These are phyloP conservation scores for Hypoxylon fuscum DNA, from an alignment of 495 filamentous ascomycete species.

Conservation along the genomic window DNA sequence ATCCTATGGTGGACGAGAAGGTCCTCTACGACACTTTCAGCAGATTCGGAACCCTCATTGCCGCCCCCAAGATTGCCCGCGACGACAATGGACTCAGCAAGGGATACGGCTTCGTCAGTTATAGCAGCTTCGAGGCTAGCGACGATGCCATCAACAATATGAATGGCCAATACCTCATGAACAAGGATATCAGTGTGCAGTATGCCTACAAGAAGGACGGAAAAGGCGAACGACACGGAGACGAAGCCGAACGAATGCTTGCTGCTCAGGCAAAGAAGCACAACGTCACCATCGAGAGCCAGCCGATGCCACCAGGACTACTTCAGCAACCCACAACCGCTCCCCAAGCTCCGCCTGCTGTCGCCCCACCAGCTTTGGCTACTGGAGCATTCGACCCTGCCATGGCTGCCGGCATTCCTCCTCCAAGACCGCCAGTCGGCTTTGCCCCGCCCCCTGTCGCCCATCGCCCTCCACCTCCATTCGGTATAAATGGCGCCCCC, in stretches of 20 bases:
- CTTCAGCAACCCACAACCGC: constrained; percentile 52
- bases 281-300: constrained; percentile 80
- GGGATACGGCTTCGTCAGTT: constrained; percentile 97
- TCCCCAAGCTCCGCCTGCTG: constrained; percentile 40
- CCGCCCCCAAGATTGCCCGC: constrained; percentile 90
- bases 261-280: constrained; percentile 93
- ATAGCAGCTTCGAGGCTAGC: constrained; percentile 91
- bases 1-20: constrained; percentile 94
- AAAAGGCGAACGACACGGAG: constrained; percentile 95
- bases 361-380: constrained; percentile 41
- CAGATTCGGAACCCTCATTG: constrained; percentile 86
- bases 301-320: constrained; percentile 65
- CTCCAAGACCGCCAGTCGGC: constrained; percentile 39
- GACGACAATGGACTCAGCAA: constrained; percentile 92
- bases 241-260: constrained; percentile 91
- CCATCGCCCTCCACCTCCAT: constrained; percentile 53
- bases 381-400: constrained; percentile 42
- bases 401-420: constrained; percentile 39
- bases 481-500: constrained; percentile 41
- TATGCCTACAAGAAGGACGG: constrained; percentile 99
- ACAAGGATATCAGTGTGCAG: constrained; percentile 93
- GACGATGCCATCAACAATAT: constrained; percentile 91
- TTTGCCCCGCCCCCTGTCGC: constrained; percentile 48
- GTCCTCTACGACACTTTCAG: constrained; percentile 97
- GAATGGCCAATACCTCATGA: constrained; percentile 97